phyloP scores from a whole-genome alignment of 306 rosid genomes.

The Parietaria judaica region DNA sequence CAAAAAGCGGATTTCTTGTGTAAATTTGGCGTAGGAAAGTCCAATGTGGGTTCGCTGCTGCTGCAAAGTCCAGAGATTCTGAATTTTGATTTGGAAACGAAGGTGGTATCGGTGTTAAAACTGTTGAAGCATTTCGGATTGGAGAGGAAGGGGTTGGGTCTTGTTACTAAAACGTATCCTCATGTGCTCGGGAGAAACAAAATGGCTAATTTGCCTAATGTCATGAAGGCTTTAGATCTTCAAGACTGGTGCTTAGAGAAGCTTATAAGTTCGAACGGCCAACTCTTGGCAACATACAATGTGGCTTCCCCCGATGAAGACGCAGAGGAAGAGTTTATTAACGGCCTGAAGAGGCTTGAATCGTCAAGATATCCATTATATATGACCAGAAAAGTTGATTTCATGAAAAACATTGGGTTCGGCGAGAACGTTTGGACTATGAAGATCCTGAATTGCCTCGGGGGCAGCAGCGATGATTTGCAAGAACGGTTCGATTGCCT shows the following conservation, averaged over 20 bases:
- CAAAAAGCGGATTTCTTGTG: constrained; percentile 37
- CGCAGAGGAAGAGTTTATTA: constrained; percentile 25
- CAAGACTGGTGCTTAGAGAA: constrained; percentile 54
- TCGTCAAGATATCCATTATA: constrained; percentile 30
- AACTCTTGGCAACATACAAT: constrained; percentile 33
- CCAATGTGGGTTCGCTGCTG: constrained; percentile 40
- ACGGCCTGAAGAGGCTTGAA: constrained; percentile 32
- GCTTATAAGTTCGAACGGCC: constrained; percentile 37
- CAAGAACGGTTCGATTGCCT: constrained; percentile 54
- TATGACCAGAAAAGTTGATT: constrained; percentile 47
- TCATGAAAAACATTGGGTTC: constrained; percentile 60
- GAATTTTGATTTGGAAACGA: constrained; percentile 36
- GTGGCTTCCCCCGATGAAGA: constrained; percentile 33
- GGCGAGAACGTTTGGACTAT: constrained; percentile 66
- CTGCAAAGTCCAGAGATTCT: constrained; percentile 38
- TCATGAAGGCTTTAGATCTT: constrained; percentile 63
- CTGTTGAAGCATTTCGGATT: constrained; percentile 55
- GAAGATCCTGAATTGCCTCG: constrained; percentile 32
- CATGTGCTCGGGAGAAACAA: constrained; percentile 50
- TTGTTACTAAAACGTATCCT: constrained; percentile 28
- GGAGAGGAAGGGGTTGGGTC: constrained; percentile 16
- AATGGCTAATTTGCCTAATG: constrained; percentile 56
- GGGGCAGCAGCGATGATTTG: constrained; percentile 39
- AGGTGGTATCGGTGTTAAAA: constrained; percentile 42
- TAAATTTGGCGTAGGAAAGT: constrained; percentile 46